These are phyloP conservation scores for Mycosarcoma maydis DNA, from an alignment of 1,284 basidiomycete species.

Conservation along the genomic window DNA sequence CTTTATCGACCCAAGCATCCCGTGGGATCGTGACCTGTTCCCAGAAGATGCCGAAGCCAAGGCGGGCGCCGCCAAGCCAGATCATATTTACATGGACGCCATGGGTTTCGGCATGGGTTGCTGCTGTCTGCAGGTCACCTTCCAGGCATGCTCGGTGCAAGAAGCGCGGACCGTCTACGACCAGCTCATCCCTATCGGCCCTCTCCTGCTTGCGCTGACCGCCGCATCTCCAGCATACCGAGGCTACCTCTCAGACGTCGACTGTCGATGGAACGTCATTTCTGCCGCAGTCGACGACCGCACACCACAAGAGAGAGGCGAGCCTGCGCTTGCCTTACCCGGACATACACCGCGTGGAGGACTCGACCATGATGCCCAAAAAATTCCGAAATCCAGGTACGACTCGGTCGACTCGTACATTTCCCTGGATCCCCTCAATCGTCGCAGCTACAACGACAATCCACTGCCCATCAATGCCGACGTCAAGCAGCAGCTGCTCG, in stretches of 20 bases:
- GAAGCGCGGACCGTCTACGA: slow-evolving; percentile 95
- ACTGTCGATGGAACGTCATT: slow-evolving; percentile 98
- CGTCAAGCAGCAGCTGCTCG: slow-evolving; percentile 66
- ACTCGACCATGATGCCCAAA: slow-evolving; percentile 50
- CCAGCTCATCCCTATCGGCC: slow-evolving; percentile 89
- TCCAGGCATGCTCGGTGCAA: slow-evolving; percentile 91
- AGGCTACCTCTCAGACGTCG: slow-evolving; percentile 93
- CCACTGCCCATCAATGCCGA: slow-evolving; percentile 79
- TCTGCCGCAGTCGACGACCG: slow-evolving; percentile 96
- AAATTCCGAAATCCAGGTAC: slow-evolving; percentile 94
- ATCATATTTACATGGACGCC: slow-evolving; percentile 98
- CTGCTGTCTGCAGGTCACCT: slow-evolving; percentile 96
- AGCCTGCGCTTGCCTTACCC: slow-evolving; percentile 68
- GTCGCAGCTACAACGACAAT: slow-evolving; percentile 92
- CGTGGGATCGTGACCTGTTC: slow-evolving; percentile 81
- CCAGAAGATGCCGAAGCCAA: slow-evolving; percentile 87
- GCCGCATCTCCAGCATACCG: slow-evolving; percentile 94
- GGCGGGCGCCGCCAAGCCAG: slow-evolving; percentile 79
- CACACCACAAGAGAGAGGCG: slow-evolving; percentile 89
- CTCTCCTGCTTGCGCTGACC: slow-evolving; percentile 93
- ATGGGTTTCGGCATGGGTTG: slow-evolving; percentile 99
- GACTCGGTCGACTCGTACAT: slow-evolving; percentile 95
- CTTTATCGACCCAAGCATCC: slow-evolving; percentile 89
- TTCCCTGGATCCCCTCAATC: slow-evolving; percentile 84
- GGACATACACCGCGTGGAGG: slow-evolving; percentile 36